A percentile compares a stretch with the other conserved stretches of the same genome.
phyloP scores from a whole-genome alignment of 441 rosid genomes.

The Gossypium davidsonii region DNA sequence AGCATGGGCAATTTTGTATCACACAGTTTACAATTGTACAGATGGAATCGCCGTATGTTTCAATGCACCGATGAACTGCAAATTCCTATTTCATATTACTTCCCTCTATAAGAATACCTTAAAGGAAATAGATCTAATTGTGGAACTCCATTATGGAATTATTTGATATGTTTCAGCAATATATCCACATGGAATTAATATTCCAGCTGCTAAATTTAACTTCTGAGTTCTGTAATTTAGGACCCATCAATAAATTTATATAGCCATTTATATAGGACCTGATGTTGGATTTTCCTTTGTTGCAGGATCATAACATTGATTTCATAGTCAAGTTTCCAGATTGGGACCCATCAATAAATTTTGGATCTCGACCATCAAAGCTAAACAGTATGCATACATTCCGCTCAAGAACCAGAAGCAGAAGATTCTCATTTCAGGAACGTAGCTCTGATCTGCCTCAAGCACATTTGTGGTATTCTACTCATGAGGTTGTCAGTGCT shows the following conservation, averaged over 20 bases:
- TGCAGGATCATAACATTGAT: conserved; percentile 90
- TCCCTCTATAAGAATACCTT: neutral
- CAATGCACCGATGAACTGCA: conserved; percentile 10
- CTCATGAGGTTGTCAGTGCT: conserved; percentile 49
- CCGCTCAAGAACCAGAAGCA: conserved; percentile 24
- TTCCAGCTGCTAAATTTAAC: neutral
- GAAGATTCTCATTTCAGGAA: conserved; percentile 55
- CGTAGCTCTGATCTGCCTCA: conserved; percentile 47
- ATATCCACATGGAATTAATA: neutral
- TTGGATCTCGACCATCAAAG: conserved; percentile 25
- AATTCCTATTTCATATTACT: neutral
- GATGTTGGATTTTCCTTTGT: conserved; percentile 13
- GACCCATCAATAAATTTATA: neutral
- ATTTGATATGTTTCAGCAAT: neutral
- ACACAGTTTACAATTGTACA: conserved; percentile 78
- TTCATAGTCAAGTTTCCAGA: conserved; percentile 89
- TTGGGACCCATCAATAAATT: conserved; percentile 64
- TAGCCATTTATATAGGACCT: neutral
- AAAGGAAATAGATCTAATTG: neutral
- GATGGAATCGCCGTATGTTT: conserved; percentile 73
- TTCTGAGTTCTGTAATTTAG: neutral
- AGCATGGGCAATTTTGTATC: conserved; percentile 85
- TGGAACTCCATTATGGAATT: neutral
- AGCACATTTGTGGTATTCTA: conserved; percentile 92
- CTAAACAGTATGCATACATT: conserved; percentile 26